phyloP scores from a whole-genome alignment of 345 rosid species.

The Physaria fendleri region DNA sequence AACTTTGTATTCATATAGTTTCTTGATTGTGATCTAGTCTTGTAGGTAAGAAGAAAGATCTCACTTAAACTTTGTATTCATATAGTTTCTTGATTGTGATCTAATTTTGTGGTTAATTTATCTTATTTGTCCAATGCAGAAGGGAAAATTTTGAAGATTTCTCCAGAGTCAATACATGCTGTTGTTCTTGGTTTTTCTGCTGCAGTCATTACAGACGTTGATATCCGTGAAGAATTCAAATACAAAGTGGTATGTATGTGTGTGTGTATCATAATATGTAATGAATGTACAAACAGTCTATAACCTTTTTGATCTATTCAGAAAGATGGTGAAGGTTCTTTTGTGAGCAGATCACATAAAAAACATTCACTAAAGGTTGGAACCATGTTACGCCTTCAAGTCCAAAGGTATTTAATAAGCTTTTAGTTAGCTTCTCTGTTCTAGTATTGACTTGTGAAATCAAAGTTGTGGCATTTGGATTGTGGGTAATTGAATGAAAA shows the following conservation, averaged over 20 bases:
- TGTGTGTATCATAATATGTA: not conserved
- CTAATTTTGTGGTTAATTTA: not conserved
- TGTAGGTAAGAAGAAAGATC: constrained; percentile 48
- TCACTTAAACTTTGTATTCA: not conserved
- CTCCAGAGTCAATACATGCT: constrained; percentile 60
- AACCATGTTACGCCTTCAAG: constrained; percentile 58
- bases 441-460: not conserved
- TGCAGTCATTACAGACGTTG: constrained; percentile 51
- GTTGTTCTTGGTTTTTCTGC: constrained; percentile 85
- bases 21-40: too few relatives aligned
- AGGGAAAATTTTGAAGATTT: constrained; percentile 64
- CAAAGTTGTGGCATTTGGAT: not conserved
- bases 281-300: not conserved
- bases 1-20: not conserved
- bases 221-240: constrained; percentile 65
- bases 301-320: constrained; percentile 1
- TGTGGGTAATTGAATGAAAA: not conserved
- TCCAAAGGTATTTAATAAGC: constrained; percentile 69
- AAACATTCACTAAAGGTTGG: constrained; percentile 61
- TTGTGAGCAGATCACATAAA: constrained; percentile 51
- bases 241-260: constrained; percentile 40
- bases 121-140: constrained; percentile 36
- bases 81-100: not conserved
- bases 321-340: constrained; percentile 51
- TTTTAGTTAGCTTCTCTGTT: not conserved